A percentile compares a stretch with the other conserved stretches of the same genome.
These are phyloP conservation scores for Colletotrichum destructivum DNA, from an alignment of 2,329 filamentous ascomycete genomes.

Conservation along the genomic window DNA sequence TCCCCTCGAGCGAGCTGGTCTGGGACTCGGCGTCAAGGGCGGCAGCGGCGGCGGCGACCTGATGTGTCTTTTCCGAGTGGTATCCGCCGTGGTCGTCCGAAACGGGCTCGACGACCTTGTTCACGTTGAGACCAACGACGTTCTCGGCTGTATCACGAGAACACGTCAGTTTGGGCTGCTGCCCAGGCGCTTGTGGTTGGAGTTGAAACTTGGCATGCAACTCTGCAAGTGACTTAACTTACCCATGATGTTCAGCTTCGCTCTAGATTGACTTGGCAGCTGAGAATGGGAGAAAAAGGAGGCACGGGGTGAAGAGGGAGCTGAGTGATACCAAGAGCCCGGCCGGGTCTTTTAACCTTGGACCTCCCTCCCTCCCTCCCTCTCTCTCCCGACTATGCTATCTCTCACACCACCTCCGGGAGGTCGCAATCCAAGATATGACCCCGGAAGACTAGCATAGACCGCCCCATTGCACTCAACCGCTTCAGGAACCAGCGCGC, in stretches of 20 bases:
- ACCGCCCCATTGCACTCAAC: not conserved
- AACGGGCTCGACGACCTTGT: slow-evolving; percentile 34
- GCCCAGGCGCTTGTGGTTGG: not conserved
- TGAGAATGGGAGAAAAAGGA: not conserved
- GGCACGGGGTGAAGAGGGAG: not conserved
- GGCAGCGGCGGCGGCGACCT: not conserved
- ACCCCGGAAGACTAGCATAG: not conserved
- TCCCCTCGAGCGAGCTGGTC: not conserved
- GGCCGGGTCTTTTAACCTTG: not conserved
- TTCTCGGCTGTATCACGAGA: slow-evolving; percentile 26
- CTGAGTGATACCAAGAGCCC: not conserved
- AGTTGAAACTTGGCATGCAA: not conserved
- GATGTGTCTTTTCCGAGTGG: slow-evolving; percentile 10
- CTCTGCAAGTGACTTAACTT: not conserved
- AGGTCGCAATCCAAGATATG: not conserved
- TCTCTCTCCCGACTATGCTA: slow-evolving; percentile 3
- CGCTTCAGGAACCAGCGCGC: not conserved
- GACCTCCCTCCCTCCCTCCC: not conserved
- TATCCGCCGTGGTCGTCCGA: slow-evolving; percentile 20
- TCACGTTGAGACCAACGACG: slow-evolving; percentile 26
- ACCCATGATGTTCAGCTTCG: slow-evolving; percentile 26
- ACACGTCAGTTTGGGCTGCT: not conserved
- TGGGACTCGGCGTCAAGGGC: slow-evolving; percentile 27
- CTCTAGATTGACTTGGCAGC: slow-evolving; percentile 3
- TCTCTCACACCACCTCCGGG: not conserved